phyloP scores from a whole-genome alignment of 2,329 filamentous ascomycete genomes.

The Nigrospora oryzae region DNA sequence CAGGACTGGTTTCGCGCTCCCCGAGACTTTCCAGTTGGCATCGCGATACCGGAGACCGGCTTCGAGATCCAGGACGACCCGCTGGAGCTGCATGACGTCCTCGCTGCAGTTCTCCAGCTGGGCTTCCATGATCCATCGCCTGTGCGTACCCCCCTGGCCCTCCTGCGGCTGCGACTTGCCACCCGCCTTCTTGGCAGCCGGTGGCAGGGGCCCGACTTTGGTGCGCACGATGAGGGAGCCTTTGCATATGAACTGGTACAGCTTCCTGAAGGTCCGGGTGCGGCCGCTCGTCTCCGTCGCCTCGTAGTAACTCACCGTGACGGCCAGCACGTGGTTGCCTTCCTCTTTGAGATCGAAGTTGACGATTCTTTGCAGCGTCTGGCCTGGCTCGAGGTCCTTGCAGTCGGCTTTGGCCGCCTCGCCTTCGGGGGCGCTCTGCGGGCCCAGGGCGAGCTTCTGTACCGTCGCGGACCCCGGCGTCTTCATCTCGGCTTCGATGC shows the following conservation, averaged over 20 bases:
- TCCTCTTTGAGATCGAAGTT: slow-evolving; percentile 88
- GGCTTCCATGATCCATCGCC: slow-evolving; percentile 54
- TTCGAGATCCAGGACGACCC: slow-evolving; percentile 46
- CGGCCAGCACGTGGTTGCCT: slow-evolving; percentile 85
- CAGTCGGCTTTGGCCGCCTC: slow-evolving; percentile 11
- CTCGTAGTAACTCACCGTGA: slow-evolving; percentile 92
- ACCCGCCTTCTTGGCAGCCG: slow-evolving; percentile 17
- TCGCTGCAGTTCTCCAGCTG: slow-evolving; percentile 95
- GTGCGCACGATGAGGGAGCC: slow-evolving; percentile 83
- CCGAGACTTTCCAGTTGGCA: slow-evolving; percentile 46
- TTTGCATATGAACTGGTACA: slow-evolving; percentile 96
- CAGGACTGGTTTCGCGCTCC: slow-evolving; percentile 41
- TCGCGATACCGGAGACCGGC: slow-evolving; percentile 41
- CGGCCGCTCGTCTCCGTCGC: slow-evolving; percentile 62
- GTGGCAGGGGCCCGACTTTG: slow-evolving; percentile 62
- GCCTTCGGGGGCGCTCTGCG: slow-evolving; percentile 5
- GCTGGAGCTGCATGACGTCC: slow-evolving; percentile 69
- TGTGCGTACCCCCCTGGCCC: neutral
- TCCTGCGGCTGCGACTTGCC: slow-evolving; percentile 10
- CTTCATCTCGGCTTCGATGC: slow-evolving; percentile 90
- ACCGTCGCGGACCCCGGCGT: slow-evolving; percentile 59
- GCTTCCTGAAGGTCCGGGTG: slow-evolving; percentile 80
- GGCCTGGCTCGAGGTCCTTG: slow-evolving; percentile 48
- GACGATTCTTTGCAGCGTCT: slow-evolving; percentile 73
- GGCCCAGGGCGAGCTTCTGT: slow-evolving; percentile 57